Evolutionary conservation across 1,139 yeast genomes (phyloP).

Genomic region (Debaryomyces robertsiae): DNA sequence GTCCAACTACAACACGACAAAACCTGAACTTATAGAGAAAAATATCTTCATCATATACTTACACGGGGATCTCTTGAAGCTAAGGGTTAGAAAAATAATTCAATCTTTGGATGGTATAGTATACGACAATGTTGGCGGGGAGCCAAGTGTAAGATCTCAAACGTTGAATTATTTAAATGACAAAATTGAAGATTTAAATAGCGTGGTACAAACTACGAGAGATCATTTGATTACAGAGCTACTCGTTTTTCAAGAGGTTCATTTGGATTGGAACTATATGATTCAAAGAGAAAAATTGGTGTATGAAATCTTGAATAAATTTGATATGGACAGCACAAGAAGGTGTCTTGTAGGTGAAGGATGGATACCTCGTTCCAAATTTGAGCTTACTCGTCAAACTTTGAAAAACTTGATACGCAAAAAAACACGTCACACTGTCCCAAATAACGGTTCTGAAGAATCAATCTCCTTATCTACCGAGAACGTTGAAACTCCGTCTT

Average conservation of each 20-base stretch:
- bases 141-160: slow-evolving; percentile 48
- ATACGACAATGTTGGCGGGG: slow-evolving; percentile 65
- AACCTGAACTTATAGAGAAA: slow-evolving; percentile 56
- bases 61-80: slow-evolving; percentile 76
- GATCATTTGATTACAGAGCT: slow-evolving; percentile 75
- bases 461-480: slow-evolving; percentile 24
- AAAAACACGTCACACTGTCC: slow-evolving; percentile 21
- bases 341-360: slow-evolving; percentile 96
- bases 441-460: slow-evolving; percentile 22
- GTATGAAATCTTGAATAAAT: slow-evolving; percentile 73
- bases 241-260: slow-evolving; percentile 61
- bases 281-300: slow-evolving; percentile 74
- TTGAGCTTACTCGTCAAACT: slow-evolving; percentile 26
- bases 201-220: slow-evolving; percentile 70
- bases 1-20: slow-evolving; percentile 38
- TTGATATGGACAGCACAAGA: slow-evolving; percentile 82
- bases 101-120: slow-evolving; percentile 83
- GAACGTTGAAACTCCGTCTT: slow-evolving; percentile 5
- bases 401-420: slow-evolving; percentile 30
- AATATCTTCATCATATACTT: slow-evolving; percentile 83
- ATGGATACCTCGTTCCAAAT: slow-evolving; percentile 69
- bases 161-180: slow-evolving; percentile 64
- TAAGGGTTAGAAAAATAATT: slow-evolving; percentile 72
- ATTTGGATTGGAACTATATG: slow-evolving; percentile 39
- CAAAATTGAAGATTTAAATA: slow-evolving; percentile 45